Base-by-base conservation (phyloP, 345 rosid genomes). In the Schrenkiella parvula region DNA sequence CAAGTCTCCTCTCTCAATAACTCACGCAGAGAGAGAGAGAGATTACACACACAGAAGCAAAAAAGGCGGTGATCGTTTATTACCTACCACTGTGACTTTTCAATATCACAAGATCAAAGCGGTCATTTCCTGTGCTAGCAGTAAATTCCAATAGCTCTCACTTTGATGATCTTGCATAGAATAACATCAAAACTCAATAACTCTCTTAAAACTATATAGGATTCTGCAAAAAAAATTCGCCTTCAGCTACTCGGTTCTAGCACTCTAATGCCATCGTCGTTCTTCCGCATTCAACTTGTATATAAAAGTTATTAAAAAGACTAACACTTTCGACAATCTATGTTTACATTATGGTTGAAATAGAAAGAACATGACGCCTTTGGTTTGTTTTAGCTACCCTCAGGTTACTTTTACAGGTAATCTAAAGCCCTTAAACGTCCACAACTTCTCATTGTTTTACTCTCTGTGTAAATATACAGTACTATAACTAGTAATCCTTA, bases 1-100 rank as follows among this genome's bases (percentile, higher is more conserved):
- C 68, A 46, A 73, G 72, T 50, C 46, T 31, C 11, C 26, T 63
- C 37, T 22, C 39, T 53, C 3, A 3, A 64, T 64, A 38, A 64
- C 57, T 64, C 72, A 12, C 3, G 15, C 38, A 58, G 31, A 15
- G n/a, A 72, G 68, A 31, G 35, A 31, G 19, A 34, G 14, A 26
- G 32, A 29, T 8, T 34, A 15, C 3, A 54, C 54, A 52, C 51
- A 66, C 70, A n/a, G 8, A 48, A 34, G 10, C 17, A 37, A 43
- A 26, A 31, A 66, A 58, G 38, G 38, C 41, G 37, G 69, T 75
- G 68, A 67, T 52, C 69, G 68, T 60, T 68, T 60, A 74, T 68
- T 68, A 75, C 44, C 35, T 47, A 19, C 53, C 72, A 74, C 66
- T 57, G 52, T 73, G 35, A 73, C 77, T 73, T 65, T 66, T 65